Evolutionary conservation across 441 rosid genomes (phyloP).

Genomic region (Sinapis alba): DNA sequence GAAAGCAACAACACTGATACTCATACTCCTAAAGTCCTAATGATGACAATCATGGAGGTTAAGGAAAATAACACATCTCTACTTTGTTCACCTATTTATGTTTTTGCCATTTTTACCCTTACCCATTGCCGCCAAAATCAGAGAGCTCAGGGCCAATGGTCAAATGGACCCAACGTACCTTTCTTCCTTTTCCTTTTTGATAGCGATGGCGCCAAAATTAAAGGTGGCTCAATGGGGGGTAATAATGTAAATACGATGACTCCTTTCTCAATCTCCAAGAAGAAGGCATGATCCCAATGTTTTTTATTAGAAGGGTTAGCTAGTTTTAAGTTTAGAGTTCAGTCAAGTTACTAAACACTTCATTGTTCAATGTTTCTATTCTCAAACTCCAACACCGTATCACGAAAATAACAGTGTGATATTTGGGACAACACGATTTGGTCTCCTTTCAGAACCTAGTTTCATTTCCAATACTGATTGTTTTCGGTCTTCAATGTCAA

Average conservation of each 20-base stretch:
- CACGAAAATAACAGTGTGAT: not conserved
- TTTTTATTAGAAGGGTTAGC: slow-evolving; percentile 8
- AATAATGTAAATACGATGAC: not conserved
- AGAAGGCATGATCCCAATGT: slow-evolving; percentile 32
- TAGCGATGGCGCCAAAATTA: slow-evolving; percentile 33
- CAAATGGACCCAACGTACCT: slow-evolving; percentile 37
- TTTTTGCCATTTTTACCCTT: slow-evolving; percentile 23
- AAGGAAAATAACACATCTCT: slow-evolving; percentile 38
- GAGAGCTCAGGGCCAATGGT: slow-evolving; percentile 28
- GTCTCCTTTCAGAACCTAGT: slow-evolving; percentile 29
- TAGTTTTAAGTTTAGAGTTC: slow-evolving; percentile 24
- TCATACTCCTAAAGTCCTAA: slow-evolving; percentile 15
- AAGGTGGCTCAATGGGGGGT: slow-evolving; percentile 7
- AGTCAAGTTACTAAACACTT: slow-evolving; percentile 34
- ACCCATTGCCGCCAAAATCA: slow-evolving; percentile 33
- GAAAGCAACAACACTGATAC: slow-evolving; percentile 28
- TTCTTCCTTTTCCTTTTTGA: slow-evolving; percentile 30
- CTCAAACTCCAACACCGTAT: slow-evolving; percentile 33
- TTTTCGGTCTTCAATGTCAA: slow-evolving; percentile 21
- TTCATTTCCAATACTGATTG: slow-evolving; percentile 31
- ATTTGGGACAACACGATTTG: slow-evolving; percentile 37
- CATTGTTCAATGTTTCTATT: slow-evolving; percentile 37
- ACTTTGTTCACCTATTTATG: slow-evolving; percentile 21
- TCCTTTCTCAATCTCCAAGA: slow-evolving; percentile 28
- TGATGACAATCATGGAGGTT: slow-evolving; percentile 37